phyloP scores from a whole-genome alignment of 306 rosid genomes.

The Cucurbita pepo region DNA sequence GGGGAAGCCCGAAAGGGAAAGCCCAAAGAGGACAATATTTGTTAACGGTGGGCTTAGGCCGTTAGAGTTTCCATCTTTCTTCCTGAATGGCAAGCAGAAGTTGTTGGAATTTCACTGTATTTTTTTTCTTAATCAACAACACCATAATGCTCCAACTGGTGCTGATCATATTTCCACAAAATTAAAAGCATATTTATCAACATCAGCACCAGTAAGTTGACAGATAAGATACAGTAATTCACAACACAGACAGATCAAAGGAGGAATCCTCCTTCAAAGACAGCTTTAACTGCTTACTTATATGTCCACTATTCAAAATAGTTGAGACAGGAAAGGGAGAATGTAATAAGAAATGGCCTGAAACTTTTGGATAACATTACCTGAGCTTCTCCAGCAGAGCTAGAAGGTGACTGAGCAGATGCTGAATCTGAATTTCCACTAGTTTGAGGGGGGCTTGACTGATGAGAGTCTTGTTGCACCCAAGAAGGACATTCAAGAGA shows the following conservation, averaged over 20 bases:
- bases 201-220: not conserved
- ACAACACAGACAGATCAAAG: not conserved
- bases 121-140: not conserved
- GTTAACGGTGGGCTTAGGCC: too few relatives aligned
- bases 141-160: not conserved
- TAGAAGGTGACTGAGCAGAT: constrained; percentile 82
- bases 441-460: constrained; percentile 91
- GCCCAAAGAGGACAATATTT: too few relatives aligned
- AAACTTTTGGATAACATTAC: constrained; percentile 19
- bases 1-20: too few relatives aligned
- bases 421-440: constrained; percentile 90
- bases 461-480: constrained; percentile 60
- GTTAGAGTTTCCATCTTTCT: not conserved
- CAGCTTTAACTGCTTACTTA: not conserved
- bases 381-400: constrained; percentile 91
- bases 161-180: not conserved
- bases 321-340: not conserved
- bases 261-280: not conserved
- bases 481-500: constrained; percentile 52
- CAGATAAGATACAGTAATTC: not conserved
- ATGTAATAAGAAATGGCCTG: not conserved
- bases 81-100: not conserved
- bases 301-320: not conserved
- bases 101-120: not conserved
- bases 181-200: not conserved